Evolutionary conservation across 2,329 filamentous ascomycete genomes (phyloP).

Genomic region (Diatrype stigma): DNA sequence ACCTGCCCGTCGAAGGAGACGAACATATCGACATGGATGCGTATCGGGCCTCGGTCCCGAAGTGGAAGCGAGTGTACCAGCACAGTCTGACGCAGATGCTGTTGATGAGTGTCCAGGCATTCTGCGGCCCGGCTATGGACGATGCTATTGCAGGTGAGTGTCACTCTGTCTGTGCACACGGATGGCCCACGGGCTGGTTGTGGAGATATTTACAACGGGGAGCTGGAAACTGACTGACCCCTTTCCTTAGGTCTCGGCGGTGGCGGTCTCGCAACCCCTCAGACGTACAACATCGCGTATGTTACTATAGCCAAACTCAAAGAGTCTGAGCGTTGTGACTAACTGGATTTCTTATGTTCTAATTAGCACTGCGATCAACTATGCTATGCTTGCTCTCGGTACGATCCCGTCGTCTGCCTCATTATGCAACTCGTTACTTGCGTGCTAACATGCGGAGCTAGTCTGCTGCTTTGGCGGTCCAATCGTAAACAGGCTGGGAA

Average conservation of each 20-base stretch:
- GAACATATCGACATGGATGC: slow-evolving; percentile 32
- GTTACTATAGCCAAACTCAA: slow-evolving; percentile 15
- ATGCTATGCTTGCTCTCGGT: slow-evolving; percentile 27
- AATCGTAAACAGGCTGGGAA: slow-evolving; percentile 42
- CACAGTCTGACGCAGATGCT: slow-evolving; percentile 47
- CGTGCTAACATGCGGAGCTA: slow-evolving; percentile 8
- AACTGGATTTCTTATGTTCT: not conserved
- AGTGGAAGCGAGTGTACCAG: slow-evolving; percentile 41
- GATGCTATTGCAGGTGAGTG: slow-evolving; percentile 33
- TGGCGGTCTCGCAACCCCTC: slow-evolving; percentile 40
- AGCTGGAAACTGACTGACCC: no score
- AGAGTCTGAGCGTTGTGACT: no score
- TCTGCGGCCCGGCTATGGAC: slow-evolving; percentile 37
- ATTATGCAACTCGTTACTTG: not conserved
- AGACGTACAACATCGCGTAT: slow-evolving; percentile 37
- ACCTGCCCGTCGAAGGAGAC: slow-evolving; percentile 10
- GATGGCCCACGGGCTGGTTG: no score
- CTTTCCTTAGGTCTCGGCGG: slow-evolving; percentile 31
- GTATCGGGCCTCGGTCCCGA: slow-evolving; percentile 25
- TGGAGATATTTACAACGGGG: no score
- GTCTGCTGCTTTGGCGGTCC: slow-evolving; percentile 40
- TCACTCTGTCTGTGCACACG: not conserved
- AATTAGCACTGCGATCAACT: slow-evolving; percentile 20
- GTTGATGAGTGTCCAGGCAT: slow-evolving; percentile 41
- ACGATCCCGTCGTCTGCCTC: slow-evolving; percentile 1